phyloP scores from a whole-genome alignment of 2,329 filamentous ascomycete genomes.

The Camillea tinctor region DNA sequence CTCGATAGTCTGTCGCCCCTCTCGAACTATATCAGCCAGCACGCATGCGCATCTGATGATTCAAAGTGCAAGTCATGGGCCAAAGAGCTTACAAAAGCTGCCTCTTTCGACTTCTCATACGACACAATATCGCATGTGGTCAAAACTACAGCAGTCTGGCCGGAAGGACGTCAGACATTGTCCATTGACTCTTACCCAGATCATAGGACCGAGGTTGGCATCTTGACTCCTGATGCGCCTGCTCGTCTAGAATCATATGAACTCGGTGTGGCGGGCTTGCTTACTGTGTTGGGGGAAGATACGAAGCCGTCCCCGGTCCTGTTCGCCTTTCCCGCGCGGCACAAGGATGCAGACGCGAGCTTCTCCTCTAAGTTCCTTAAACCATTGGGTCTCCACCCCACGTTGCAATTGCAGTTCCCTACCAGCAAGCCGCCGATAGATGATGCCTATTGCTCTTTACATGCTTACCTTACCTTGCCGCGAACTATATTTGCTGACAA shows the following conservation, averaged over 20 bases:
- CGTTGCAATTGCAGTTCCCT: slow-evolving; percentile 65
- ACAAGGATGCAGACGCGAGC: slow-evolving; percentile 56
- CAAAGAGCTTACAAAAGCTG: slow-evolving; percentile 38
- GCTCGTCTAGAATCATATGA: slow-evolving; percentile 65
- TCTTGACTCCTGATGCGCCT: slow-evolving; percentile 66
- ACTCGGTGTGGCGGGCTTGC: slow-evolving; percentile 72
- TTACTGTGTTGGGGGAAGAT: slow-evolving; percentile 77
- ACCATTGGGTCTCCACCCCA: slow-evolving; percentile 82
- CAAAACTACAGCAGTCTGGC: slow-evolving; percentile 65
- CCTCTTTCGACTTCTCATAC: slow-evolving; percentile 68
- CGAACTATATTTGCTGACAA: slow-evolving; percentile 80
- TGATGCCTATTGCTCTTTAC: slow-evolving; percentile 64
- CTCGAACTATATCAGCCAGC: slow-evolving; percentile 45
- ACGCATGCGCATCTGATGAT: slow-evolving; percentile 36
- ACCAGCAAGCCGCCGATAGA: slow-evolving; percentile 48
- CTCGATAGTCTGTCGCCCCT: slow-evolving; percentile 58
- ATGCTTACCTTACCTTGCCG: slow-evolving; percentile 82
- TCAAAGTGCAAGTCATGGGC: slow-evolving; percentile 25
- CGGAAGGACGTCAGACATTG: slow-evolving; percentile 42
- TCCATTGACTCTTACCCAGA: slow-evolving; percentile 39
- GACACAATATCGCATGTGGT: slow-evolving; percentile 64
- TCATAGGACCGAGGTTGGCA: slow-evolving; percentile 74
- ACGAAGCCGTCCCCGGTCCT: slow-evolving; percentile 69
- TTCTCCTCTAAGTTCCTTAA: slow-evolving; percentile 65
- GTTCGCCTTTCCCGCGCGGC: slow-evolving; percentile 81